Conservation (phyloP, 1,139 yeast genomes). For the Diutina pseudorugosa region DNA sequence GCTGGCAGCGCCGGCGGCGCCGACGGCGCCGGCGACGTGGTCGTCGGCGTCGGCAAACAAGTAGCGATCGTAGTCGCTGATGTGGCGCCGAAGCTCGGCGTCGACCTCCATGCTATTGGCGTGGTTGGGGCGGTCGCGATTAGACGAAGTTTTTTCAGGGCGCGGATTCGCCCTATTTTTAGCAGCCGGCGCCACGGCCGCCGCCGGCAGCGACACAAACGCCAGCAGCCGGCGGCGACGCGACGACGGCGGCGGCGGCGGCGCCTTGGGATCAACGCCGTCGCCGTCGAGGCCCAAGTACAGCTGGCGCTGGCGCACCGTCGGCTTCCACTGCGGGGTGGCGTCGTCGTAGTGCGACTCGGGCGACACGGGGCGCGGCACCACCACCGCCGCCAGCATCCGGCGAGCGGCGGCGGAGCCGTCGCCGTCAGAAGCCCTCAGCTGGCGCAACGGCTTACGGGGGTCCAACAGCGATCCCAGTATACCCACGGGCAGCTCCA, state of each 20-base stretch:
- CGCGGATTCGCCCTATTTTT: conserved; percentile 8
- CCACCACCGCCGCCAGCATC: neutral
- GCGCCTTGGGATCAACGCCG: neutral
- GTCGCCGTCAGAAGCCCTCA: neutral
- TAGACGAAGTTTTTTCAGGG: conserved; percentile 10
- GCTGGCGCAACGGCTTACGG: neutral
- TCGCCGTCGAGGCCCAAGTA: neutral
- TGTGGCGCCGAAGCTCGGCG: conserved; percentile 8
- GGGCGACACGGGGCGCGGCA: neutral
- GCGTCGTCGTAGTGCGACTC: neutral
- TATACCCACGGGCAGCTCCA: neutral
- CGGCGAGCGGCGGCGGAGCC: neutral
- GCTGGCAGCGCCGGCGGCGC: conserved; percentile 6
- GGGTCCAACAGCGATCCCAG: neutral
- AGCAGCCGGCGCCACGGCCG: conserved; percentile 5
- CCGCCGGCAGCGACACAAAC: neutral
- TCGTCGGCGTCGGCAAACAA: conserved; percentile 18
- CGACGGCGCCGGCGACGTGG: conserved; percentile 7
- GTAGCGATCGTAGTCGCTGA: conserved; percentile 24
- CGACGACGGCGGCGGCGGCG: neutral
- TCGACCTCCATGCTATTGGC: neutral
- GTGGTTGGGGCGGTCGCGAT: neutral
- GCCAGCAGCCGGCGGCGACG: conserved; percentile 1
- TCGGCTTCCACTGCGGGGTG: conserved; percentile 1
- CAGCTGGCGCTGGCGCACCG: neutral